Conservation (phyloP, 352 stramenopile species). For the Phytophthora nicotianae region DNA sequence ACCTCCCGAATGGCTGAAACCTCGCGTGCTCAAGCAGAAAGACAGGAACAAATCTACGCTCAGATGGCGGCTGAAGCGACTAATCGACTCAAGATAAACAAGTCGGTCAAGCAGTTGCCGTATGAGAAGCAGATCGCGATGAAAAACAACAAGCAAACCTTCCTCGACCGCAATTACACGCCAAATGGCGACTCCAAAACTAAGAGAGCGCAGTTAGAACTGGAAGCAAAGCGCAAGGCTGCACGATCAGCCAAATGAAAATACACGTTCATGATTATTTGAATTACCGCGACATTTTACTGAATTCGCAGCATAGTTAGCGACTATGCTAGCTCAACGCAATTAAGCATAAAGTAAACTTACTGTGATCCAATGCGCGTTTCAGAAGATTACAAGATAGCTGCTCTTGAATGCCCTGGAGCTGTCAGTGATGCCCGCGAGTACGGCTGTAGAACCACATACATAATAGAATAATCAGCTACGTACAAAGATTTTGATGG, state of each 20-base stretch:
- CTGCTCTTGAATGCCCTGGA: constrained; percentile 9
- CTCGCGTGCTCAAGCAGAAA: constrained; percentile 44
- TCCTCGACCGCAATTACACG: constrained; percentile 73
- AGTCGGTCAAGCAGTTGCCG: constrained; percentile 64
- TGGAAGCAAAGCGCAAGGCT: constrained; percentile 43
- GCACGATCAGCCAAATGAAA: constrained; percentile 8
- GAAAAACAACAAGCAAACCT: constrained; percentile 56
- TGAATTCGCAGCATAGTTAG: constrained; percentile 12
- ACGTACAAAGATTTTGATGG: background rate
- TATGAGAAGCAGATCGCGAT: constrained; percentile 71
- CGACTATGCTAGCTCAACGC: too few species aligned
- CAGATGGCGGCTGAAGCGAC: constrained; percentile 50
- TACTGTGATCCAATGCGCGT: constrained; percentile 30
- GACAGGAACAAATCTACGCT: constrained; percentile 55
- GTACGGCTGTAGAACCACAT: constrained; percentile 9
- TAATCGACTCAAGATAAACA: constrained; percentile 34
- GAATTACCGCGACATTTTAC: constrained; percentile 11
- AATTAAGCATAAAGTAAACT: too few species aligned
- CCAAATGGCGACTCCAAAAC: constrained; percentile 52
- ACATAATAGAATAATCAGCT: background rate
- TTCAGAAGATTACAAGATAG: constrained; percentile 13
- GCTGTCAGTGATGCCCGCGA: constrained; percentile 9
- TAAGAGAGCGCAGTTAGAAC: constrained; percentile 59
- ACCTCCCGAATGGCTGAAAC: constrained; percentile 62
- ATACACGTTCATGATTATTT: constrained; percentile 14